Evolutionary conservation across 108 stramenopile genomes (phyloP).

Genomic region (Discostella pseudostelligera): DNA sequence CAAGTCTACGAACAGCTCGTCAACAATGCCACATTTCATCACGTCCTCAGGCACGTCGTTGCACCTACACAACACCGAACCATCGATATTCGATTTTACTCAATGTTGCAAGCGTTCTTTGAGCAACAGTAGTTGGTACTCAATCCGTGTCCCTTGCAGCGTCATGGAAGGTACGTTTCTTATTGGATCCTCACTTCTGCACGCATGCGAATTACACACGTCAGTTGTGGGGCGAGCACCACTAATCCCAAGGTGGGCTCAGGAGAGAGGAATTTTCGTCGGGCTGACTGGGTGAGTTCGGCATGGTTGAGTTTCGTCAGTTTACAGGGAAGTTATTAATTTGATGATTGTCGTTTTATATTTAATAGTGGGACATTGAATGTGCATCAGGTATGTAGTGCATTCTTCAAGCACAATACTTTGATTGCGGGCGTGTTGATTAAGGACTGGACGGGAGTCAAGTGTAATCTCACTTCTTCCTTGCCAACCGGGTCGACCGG

Average conservation of each 20-base stretch:
- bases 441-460: slow-evolving; percentile 54
- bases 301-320: no score
- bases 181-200: slow-evolving; percentile 16
- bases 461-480: slow-evolving; percentile 1
- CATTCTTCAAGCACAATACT: slow-evolving; percentile 10
- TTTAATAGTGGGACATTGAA: slow-evolving; percentile 33
- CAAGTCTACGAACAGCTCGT: slow-evolving; percentile 7
- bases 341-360: no score
- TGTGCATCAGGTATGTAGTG: slow-evolving; percentile 14
- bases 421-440: slow-evolving; percentile 48
- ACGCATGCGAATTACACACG: slow-evolving; percentile 43
- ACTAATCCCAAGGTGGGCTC: slow-evolving; percentile 49
- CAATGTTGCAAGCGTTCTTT: background rate
- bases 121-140: slow-evolving; percentile 24
- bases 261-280: slow-evolving; percentile 44
- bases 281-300: slow-evolving; percentile 28
- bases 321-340: no score
- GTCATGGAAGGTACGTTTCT: slow-evolving; percentile 22
- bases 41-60: slow-evolving; percentile 34
- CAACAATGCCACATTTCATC: slow-evolving; percentile 45
- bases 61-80: slow-evolving; percentile 38
- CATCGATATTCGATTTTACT: slow-evolving; percentile 38
- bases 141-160: slow-evolving; percentile 30
- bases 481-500: background rate
- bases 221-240: slow-evolving; percentile 31